Conservation (phyloP, 176 grass and related monocot genomes). For the Eleusine coracana region DNA sequence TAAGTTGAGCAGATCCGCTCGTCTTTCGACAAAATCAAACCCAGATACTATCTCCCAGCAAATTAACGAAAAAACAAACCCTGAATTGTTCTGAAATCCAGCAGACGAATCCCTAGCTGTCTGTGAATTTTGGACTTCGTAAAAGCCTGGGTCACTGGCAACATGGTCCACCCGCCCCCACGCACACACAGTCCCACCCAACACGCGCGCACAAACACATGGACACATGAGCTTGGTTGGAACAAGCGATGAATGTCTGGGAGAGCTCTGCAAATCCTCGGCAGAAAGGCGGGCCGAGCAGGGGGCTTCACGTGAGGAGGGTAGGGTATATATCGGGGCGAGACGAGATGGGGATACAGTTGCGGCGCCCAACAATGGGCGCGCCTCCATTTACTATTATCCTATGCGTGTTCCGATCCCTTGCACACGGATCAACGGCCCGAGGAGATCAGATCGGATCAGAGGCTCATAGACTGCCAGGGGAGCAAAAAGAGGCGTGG, state of each 20-base stretch:
- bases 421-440: conserved; percentile 28
- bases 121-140: background rate
- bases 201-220: background rate
- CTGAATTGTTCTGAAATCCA: background rate
- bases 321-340: conserved; percentile 31
- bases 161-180: background rate
- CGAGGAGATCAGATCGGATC: conserved; percentile 17
- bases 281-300: conserved; percentile 8
- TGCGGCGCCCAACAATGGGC: conserved; percentile 18
- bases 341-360: conserved; percentile 17
- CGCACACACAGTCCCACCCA: background rate
- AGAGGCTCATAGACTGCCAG: background rate
- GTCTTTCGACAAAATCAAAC: background rate
- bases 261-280: conserved; percentile 33
- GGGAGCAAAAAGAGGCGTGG: background rate
- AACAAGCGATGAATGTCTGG: conserved; percentile 25
- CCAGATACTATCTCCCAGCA: background rate
- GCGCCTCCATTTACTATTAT: conserved; percentile 22
- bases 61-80: background rate
- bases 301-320: conserved; percentile 25
- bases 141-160: conserved; percentile 1
- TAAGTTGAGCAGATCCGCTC: background rate
- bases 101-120: background rate
- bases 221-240: background rate
- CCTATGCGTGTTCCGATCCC: background rate